Evolutionary conservation across 177 flowering plant species (phyloP).

Genomic region (Vitis hybrid): DNA sequence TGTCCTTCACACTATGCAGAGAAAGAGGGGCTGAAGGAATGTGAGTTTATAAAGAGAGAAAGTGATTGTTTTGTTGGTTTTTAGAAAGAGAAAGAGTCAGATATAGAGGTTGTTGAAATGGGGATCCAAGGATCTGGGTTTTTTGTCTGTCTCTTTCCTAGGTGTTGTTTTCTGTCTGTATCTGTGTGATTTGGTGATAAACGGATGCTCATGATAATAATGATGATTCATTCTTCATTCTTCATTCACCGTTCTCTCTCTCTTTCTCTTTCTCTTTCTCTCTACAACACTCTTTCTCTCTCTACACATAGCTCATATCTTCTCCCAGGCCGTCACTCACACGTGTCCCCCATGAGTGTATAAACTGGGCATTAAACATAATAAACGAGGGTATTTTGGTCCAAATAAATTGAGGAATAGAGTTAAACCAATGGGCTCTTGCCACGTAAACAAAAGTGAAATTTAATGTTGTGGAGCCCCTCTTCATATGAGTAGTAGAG

Average conservation of each 20-base stretch:
- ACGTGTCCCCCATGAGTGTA: no score
- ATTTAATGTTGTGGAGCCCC: no score
- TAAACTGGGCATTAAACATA: no score
- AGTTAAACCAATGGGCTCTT: no score
- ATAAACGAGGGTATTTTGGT: background rate
- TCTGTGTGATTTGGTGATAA: background rate
- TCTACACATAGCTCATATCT: no score
- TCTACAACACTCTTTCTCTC: background rate
- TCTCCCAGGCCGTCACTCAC: no score
- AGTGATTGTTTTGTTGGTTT: background rate
- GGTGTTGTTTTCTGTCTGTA: background rate
- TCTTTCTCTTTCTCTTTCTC: background rate
- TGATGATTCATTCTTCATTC: background rate
- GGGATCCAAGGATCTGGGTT: conserved; percentile 27
- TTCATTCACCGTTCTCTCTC: background rate
- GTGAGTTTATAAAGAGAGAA: conserved; percentile 9
- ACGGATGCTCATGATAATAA: conserved; percentile 3
- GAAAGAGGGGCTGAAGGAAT: conserved; percentile 15
- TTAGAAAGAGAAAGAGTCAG: conserved; percentile 6
- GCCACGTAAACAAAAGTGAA: no score
- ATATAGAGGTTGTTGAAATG: conserved; percentile 3
- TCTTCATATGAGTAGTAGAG: no score
- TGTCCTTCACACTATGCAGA: conserved; percentile 31
- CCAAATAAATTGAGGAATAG: no score
- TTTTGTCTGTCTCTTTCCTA: conserved; percentile 24